Percentiles rank a stretch among this genome's conserved stretches.
Evolutionary conservation across 2,329 filamentous ascomycete species (phyloP).

Genomic region (Atkinsonella texensis): DNA sequence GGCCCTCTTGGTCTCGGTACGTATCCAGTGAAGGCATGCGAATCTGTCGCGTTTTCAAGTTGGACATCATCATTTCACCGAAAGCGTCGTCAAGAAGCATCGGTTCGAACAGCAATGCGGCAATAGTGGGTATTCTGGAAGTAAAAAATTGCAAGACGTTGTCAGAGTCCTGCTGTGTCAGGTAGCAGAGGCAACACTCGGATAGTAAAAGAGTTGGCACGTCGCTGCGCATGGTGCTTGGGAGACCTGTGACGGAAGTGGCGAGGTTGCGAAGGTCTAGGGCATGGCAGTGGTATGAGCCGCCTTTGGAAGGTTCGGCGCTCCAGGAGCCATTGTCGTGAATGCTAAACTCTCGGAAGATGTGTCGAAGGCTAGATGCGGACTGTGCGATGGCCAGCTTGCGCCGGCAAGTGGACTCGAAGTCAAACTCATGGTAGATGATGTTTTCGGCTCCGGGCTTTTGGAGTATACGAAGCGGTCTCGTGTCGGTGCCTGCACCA

Average conservation of each 20-base stretch:
- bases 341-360: constrained; percentile 24
- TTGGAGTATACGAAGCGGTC: constrained; percentile 63
- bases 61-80: constrained; percentile 82
- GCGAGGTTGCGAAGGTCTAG: constrained; percentile 56
- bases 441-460: constrained; percentile 30
- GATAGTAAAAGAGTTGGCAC: constrained; percentile 78
- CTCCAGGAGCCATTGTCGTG: constrained; percentile 28
- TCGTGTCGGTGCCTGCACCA: constrained; percentile 87
- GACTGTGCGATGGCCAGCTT: constrained; percentile 48
- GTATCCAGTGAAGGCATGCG: constrained; percentile 68
- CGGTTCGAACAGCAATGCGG: constrained; percentile 78
- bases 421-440: constrained; percentile 88
- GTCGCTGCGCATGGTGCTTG: constrained; percentile 31
- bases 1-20: constrained; percentile 57
- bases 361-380: constrained; percentile 26
- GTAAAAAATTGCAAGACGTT: constrained; percentile 55
- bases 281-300: constrained; percentile 46
- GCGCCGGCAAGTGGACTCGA: constrained; percentile 55
- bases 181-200: constrained; percentile 91
- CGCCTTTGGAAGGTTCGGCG: constrained; percentile 25
- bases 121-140: constrained; percentile 32
- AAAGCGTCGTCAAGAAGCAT: constrained; percentile 76
- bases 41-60: constrained; percentile 72
- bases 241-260: constrained; percentile 3
- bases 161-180: constrained; percentile 52